Evolutionary conservation across 176 grass and related monocot genomes (phyloP), one percentile per base, ranked within the genome.

Genomic region (Panicum miliaceum): DNA sequence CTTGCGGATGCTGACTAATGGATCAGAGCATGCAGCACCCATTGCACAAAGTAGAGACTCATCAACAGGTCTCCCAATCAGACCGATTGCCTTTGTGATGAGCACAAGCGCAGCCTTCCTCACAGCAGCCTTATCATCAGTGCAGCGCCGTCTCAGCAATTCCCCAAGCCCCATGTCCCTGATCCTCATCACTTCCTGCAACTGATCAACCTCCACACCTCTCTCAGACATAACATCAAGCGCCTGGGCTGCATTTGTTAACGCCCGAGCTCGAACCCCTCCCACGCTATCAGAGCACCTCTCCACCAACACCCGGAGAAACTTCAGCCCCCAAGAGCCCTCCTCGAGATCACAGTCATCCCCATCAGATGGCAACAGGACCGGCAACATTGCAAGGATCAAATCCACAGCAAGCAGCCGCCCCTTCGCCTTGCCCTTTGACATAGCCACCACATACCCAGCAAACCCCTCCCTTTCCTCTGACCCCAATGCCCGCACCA

Each of bases 101-200:
- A 98, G 96, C 68, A 95, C 41, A 68, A 98, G 93, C 0, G 91
- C 76, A 26, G 93, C 89, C 80, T 95, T 98, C 88, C 96, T 95
- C 6, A 98, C 96, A 36, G 91, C 93, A 90, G 96, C 87, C 80
- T 98, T 98, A 54, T 95, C 91, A 92, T 98, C 96, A 1, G 68
- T 83, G 66, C 96, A 98, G 53, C 93, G 83, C 20, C 72, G 83
- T 43, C 82, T 93, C 62, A 98, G 64, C 85, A 98, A 76, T 32
- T 98, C 88, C 42, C 83, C 90, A 20, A 95, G 89, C 63, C 64
- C 42, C 22, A 86, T 88, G 81, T 85, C 80, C 19, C 83, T 85
- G 18, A 95, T 85, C 66, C 48, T 89, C 63, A 83, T 81, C 16
- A 70, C 62, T 80, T 92, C 73, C 74, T 87, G 82, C 73, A 94